Evolutionary conservation across 441 rosid genomes (phyloP).

Genomic region (Croton laevigatus): DNA sequence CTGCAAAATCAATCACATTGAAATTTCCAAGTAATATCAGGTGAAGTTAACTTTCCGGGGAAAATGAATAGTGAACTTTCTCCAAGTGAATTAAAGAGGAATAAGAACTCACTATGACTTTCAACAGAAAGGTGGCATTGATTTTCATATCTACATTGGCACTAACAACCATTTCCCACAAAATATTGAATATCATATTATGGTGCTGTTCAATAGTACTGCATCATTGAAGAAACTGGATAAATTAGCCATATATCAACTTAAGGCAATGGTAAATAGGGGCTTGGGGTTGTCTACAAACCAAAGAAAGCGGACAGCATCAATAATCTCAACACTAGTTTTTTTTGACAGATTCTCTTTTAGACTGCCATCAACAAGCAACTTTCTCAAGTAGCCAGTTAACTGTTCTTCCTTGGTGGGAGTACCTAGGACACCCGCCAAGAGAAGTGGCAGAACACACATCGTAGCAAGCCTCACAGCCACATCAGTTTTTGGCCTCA

Average conservation of each 20-base stretch:
- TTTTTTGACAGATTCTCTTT: slow-evolving; percentile 57
- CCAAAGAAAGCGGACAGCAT: slow-evolving; percentile 97
- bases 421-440: slow-evolving; percentile 94
- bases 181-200: slow-evolving; percentile 67
- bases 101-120: slow-evolving; percentile 68
- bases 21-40: neutral
- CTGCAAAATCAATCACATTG: slow-evolving; percentile 32
- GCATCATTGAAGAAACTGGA: slow-evolving; percentile 33
- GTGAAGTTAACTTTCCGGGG: slow-evolving; percentile 5
- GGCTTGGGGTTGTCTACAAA: slow-evolving; percentile 31
- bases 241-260: slow-evolving; percentile 22
- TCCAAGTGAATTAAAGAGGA: slow-evolving; percentile 16
- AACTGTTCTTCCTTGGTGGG: slow-evolving; percentile 68
- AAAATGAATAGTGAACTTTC: slow-evolving; percentile 6
- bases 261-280: slow-evolving; percentile 7
- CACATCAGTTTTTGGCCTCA: slow-evolving; percentile 79
- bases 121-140: slow-evolving; percentile 68
- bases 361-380: slow-evolving; percentile 51
- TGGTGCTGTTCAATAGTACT: slow-evolving; percentile 89
- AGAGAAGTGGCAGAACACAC: slow-evolving; percentile 82
- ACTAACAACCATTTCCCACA: slow-evolving; percentile 98
- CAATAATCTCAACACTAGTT: slow-evolving; percentile 53
- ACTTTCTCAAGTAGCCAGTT: slow-evolving; percentile 70
- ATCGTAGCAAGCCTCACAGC: slow-evolving; percentile 70
- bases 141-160: slow-evolving; percentile 74